phyloP scores from a whole-genome alignment of 1,284 basidiomycete species.

The Paramarasmius palmivorus region DNA sequence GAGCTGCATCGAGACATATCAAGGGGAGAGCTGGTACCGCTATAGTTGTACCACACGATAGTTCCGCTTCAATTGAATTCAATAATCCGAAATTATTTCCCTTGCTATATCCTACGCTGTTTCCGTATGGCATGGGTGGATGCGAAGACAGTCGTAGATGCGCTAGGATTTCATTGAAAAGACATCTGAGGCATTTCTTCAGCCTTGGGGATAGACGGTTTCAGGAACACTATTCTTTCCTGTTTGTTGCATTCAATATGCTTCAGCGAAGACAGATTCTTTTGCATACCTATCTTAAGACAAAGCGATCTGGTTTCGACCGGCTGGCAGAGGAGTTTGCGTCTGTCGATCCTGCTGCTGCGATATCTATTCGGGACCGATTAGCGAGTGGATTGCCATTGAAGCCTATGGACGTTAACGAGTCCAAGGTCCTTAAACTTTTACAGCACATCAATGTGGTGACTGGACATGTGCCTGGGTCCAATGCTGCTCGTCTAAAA shows the following conservation, averaged over 20 bases:
- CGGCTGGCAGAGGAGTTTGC: constrained; percentile 22
- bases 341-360: constrained; percentile 17
- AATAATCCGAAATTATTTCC: constrained; percentile 31
- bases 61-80: constrained; percentile 31
- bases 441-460: constrained; percentile 35
- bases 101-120: constrained; percentile 34
- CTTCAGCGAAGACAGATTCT: constrained; percentile 28
- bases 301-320: constrained; percentile 21
- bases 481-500: constrained; percentile 21
- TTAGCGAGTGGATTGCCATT: constrained; percentile 19
- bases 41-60: constrained; percentile 29
- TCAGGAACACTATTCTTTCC: constrained; percentile 34
- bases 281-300: constrained; percentile 29
- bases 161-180: constrained; percentile 22
- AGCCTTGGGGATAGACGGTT: constrained; percentile 30
- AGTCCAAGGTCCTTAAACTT: constrained; percentile 25
- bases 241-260: constrained; percentile 38
- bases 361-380: constrained; percentile 21
- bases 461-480: constrained; percentile 30
- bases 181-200: constrained; percentile 29
- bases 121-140: constrained; percentile 39
- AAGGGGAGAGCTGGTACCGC: constrained; percentile 26
- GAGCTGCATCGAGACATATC: constrained; percentile 33
- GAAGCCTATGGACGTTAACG: constrained; percentile 22
- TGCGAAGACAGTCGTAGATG: constrained; percentile 26